Conservation (phyloP, 1,284 basidiomycete genomes). For the Rhodotorula sp. region DNA sequence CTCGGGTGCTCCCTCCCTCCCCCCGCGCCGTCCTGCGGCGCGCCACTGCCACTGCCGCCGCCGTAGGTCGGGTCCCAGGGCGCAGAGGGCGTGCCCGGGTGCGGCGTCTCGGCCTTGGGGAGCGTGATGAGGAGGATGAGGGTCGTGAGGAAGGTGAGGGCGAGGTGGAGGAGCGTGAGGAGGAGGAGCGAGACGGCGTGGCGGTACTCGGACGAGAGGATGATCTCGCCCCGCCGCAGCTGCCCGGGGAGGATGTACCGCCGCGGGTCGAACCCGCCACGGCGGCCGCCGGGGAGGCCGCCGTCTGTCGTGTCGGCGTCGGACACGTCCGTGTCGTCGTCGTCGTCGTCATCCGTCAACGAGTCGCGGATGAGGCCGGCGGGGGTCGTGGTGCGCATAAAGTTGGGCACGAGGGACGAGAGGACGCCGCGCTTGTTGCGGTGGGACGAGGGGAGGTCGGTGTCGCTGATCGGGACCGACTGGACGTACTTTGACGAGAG, state of each 20-base stretch:
- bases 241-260: conserved; percentile 40
- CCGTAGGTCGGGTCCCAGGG: conserved; percentile 22
- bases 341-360: not conserved
- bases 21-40: conserved; percentile 1
- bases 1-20: conserved; percentile 43
- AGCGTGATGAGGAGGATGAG: conserved; percentile 43
- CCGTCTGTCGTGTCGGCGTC: conserved; percentile 8
- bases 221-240: conserved; percentile 33
- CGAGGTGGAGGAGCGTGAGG: conserved; percentile 44
- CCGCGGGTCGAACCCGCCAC: conserved; percentile 32
- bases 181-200: conserved; percentile 43
- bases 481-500: conserved; percentile 69
- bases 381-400: conserved; percentile 34
- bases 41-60: not conserved
- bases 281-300: not conserved
- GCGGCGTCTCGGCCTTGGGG: conserved; percentile 26
- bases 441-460: conserved; percentile 27
- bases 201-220: conserved; percentile 43
- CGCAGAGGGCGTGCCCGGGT: conserved; percentile 13
- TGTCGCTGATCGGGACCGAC: conserved; percentile 26
- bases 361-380: conserved; percentile 9
- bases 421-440: conserved; percentile 18
- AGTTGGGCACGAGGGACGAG: conserved; percentile 26
- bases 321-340: not conserved
- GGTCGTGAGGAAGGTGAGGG: conserved; percentile 42